phyloP scores from a whole-genome alignment of 2,329 filamentous ascomycete genomes.

The Thermomyces lanuginosus region DNA sequence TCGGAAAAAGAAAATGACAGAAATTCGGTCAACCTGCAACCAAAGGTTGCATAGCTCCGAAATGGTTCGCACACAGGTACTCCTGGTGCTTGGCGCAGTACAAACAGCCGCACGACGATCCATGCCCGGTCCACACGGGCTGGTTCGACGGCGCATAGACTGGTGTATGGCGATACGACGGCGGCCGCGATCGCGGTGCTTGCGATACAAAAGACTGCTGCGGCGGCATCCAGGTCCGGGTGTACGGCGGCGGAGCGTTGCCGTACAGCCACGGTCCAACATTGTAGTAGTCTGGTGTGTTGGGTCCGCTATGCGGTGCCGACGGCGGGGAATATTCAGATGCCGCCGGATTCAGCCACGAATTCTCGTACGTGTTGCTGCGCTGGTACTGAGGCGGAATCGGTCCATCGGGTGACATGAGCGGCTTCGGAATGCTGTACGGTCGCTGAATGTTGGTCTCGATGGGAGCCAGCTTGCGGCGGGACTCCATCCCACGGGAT shows the following conservation, averaged over 20 bases:
- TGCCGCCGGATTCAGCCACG: constrained; percentile 33
- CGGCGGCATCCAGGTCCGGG: constrained; percentile 23
- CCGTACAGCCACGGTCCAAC: constrained; percentile 27
- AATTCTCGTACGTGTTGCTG: constrained; percentile 30
- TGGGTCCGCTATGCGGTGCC: constrained; percentile 32
- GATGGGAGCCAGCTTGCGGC: constrained; percentile 42
- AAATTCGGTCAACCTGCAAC: constrained; percentile 21
- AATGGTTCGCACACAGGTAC: constrained; percentile 31
- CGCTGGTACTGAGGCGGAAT: constrained; percentile 37
- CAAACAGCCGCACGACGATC: constrained; percentile 31
- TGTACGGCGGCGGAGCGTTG: constrained; percentile 26
- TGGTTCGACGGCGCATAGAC: constrained; percentile 32
- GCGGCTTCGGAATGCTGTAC: constrained; percentile 33
- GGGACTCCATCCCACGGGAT: constrained; percentile 30
- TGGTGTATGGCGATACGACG: constrained; percentile 33
- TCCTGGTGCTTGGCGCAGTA: constrained; percentile 35
- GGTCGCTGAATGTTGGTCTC: constrained; percentile 46
- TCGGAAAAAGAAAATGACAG: constrained; percentile 19
- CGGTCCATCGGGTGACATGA: constrained; percentile 32
- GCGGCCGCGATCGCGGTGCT: constrained; percentile 26
- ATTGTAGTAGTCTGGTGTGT: constrained; percentile 32
- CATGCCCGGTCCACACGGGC: constrained; percentile 32
- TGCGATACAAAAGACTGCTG: constrained; percentile 20
- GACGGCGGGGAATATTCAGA: constrained; percentile 37
- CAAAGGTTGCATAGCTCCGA: constrained; percentile 31